Conservation (phyloP, 768 basidiomycete species). For the Daedaleopsis sinensis region DNA sequence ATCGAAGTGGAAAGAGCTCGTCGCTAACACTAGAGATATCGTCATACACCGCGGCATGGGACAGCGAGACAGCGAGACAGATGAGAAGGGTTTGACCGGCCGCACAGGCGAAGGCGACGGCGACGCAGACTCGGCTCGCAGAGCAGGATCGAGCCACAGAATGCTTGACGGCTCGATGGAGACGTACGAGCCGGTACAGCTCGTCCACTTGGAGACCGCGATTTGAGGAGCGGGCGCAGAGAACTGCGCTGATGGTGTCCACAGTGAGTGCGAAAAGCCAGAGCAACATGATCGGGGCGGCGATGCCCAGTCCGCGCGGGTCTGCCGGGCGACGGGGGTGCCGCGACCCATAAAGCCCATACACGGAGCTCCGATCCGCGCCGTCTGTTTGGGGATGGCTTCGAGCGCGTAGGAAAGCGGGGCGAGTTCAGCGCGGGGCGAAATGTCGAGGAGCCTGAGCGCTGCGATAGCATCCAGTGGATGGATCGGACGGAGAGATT, state of each 20-base stretch:
- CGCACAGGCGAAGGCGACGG: conserved; percentile 5
- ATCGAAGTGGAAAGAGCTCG: not conserved
- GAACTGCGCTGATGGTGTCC: not conserved
- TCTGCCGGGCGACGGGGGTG: conserved; percentile 20
- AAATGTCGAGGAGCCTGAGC: no score
- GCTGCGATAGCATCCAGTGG: no score
- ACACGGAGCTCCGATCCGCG: no score
- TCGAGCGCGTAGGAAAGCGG: no score
- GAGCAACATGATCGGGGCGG: not conserved
- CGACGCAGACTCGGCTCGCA: conserved; percentile 11
- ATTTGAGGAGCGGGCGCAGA: not conserved
- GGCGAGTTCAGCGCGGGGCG: no score
- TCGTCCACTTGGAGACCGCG: not conserved
- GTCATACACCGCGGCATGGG: not conserved
- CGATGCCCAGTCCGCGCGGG: conserved; percentile 20
- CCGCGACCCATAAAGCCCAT: no score
- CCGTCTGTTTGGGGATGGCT: no score
- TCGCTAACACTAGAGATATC: not conserved
- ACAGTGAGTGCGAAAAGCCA: not conserved
- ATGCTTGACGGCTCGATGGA: not conserved
- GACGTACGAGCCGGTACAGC: not conserved
- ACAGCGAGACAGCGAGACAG: not conserved
- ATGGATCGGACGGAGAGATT: no score
- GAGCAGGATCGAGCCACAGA: conserved; percentile 19
- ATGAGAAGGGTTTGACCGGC: not conserved